phyloP scores from a whole-genome alignment of 176 grass and related monocot species.

The Bonia amplexicaulis region DNA sequence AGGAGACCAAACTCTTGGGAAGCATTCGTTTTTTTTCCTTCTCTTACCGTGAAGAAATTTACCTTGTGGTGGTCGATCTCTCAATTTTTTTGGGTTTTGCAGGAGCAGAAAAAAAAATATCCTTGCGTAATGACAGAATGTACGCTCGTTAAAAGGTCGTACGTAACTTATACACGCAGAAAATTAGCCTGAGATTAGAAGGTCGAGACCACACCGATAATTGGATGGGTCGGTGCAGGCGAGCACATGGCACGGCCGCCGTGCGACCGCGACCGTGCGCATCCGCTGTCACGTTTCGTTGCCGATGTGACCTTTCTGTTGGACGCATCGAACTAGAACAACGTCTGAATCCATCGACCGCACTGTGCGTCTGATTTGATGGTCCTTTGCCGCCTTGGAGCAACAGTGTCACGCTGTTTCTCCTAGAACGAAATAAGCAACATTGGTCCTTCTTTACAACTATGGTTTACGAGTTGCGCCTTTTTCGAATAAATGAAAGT shows the following conservation, averaged over 20 bases:
- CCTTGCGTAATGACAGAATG: not conserved
- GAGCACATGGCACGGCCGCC: not conserved
- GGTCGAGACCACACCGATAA: not conserved
- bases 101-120: not conserved
- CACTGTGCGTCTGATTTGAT: not conserved
- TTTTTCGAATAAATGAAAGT: no score
- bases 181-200: not conserved
- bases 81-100: not conserved
- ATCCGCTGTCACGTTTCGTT: not conserved
- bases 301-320: not conserved
- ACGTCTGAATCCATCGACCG: not conserved
- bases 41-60: not conserved
- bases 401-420: not conserved
- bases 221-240: not conserved
- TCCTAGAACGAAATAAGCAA: not conserved
- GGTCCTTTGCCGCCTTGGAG: not conserved
- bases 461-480: rapidly evolving
- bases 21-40: not conserved
- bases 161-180: not conserved
- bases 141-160: not conserved
- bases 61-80: not conserved
- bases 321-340: not conserved
- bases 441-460: no score
- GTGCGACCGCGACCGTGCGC: not conserved
- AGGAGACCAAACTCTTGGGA: not conserved